phyloP scores from a whole-genome alignment of 139 green algal genomes.

The Eudorina sp. region DNA sequence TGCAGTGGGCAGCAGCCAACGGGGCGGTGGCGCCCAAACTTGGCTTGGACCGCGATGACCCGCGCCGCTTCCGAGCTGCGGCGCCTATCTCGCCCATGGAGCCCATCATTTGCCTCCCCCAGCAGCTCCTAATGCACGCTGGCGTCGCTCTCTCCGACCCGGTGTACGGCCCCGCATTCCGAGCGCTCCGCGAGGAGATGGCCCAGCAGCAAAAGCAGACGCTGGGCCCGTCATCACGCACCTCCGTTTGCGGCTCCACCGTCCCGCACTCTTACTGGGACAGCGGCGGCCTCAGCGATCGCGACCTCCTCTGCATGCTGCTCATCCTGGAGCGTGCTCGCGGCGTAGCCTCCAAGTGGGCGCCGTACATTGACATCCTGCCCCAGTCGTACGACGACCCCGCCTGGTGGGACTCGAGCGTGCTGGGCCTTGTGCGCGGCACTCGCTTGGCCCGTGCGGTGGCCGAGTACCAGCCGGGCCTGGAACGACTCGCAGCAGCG shows the following conservation, averaged over 20 bases:
- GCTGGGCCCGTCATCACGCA: no score
- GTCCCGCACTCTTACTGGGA: constrained; percentile 7
- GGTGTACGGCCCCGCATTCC: constrained; percentile 40
- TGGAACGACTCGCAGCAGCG: constrained; percentile 40
- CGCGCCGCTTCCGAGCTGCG: background rate
- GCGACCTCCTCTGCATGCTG: constrained; percentile 65
- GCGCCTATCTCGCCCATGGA: background rate
- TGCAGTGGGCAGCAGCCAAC: constrained; percentile 1
- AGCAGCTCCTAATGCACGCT: constrained; percentile 49
- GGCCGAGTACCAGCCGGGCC: constrained; percentile 33
- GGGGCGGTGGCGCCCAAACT: background rate
- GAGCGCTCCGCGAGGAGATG: constrained; percentile 24
- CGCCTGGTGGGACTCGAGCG: constrained; percentile 30
- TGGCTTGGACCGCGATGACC: background rate
- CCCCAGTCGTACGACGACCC: constrained; percentile 60
- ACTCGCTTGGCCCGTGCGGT: constrained; percentile 60
- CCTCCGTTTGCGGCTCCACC: background rate
- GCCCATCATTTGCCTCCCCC: constrained; percentile 45
- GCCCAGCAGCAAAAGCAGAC: background rate
- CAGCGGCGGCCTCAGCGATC: constrained; percentile 35
- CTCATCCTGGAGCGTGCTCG: constrained; percentile 61
- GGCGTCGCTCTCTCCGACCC: constrained; percentile 28
- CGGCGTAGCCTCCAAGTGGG: constrained; percentile 50
- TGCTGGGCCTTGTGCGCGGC: constrained; percentile 57
- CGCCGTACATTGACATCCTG: constrained; percentile 63